Base-by-base conservation (phyloP, 768 basidiomycete species). In the Leucosporidium scottii region DNA sequence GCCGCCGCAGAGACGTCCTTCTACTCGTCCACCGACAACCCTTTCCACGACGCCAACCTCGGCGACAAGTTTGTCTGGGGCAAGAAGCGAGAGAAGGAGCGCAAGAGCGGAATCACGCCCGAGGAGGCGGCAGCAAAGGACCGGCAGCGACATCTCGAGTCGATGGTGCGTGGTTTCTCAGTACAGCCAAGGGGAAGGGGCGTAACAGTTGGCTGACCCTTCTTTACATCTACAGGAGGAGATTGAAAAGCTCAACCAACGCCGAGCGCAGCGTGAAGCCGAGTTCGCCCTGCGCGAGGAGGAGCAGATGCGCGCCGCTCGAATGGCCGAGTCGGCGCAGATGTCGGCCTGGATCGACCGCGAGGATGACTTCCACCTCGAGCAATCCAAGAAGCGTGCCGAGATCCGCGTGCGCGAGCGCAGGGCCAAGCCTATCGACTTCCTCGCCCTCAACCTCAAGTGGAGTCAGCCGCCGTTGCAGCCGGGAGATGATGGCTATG, bases 321-420 rank as follows among this genome's bases (percentile, higher is more conserved):
- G 93, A 62, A 75, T 94, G 64, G 88, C 91, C 60, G 96, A 99
- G 80, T 92, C 93, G 28, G 91, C 88, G 10, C 92, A 96, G 75
- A 98, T 97, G 93, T 89, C 91, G 8, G 93, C 96, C 66, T 99
- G 96, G 96, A 82, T 97, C 69, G 86, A 90, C 48, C 93, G 93
- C 79, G 96, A 99, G 74, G 94, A 91, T 58, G 91, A 92, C 71
- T 99, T 98, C 78, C 92, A 97, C 78, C 83, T 99, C 59, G 91
- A 96, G 68, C 96, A 99, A 79, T 91, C 96, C 74, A 84, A 90
- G 66, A 82, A 83, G 72, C 84, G 96, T 71, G 96, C 96, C 28
- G 86, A 90, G 61, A 98, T 99, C 75, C 85, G 96, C 61, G 87
- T 98, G 75, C 87, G 90, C 77, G 96, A 98, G 80, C 93, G 93